Evolutionary conservation across 2,329 filamentous ascomycete species (phyloP).

Genomic region (Ambrosiella beaveri): DNA sequence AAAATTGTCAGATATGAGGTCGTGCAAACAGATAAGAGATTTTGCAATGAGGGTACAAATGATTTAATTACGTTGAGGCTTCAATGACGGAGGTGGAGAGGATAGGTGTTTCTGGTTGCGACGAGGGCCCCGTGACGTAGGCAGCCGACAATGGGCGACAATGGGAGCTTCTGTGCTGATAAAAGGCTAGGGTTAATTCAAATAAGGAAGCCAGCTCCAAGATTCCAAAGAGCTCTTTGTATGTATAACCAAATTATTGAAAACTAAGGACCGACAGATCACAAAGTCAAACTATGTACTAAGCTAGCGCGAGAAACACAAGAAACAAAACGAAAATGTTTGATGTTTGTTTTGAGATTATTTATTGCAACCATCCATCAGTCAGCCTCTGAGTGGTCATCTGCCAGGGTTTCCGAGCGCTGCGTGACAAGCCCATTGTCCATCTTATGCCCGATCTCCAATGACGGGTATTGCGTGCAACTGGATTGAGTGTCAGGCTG

Average conservation of each 20-base stretch:
- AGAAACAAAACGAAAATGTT: neutral
- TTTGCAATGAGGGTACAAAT: too few species aligned
- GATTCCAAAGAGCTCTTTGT: neutral
- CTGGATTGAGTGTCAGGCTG: too few species aligned
- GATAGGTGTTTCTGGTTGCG: neutral
- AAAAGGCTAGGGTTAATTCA: neutral
- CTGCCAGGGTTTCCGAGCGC: neutral
- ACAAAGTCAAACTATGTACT: neutral
- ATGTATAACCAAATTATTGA: neutral
- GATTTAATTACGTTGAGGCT: too few species aligned
- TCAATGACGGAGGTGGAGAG: neutral
- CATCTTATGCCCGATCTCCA: too few species aligned
- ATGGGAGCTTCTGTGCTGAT: neutral
- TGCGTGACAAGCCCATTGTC: neutral
- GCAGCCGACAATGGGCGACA: neutral
- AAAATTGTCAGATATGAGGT: neutral
- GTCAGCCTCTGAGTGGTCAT: neutral
- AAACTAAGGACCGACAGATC: neutral
- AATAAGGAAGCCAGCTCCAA: neutral
- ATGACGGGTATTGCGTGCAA: too few species aligned
- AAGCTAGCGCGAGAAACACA: neutral
- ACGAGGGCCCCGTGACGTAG: neutral
- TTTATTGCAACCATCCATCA: neutral
- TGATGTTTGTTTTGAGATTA: neutral
- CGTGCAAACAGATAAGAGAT: too few species aligned